Conservation (phyloP, 768 basidiomycete genomes). For the Exsudoporus frostii region DNA sequence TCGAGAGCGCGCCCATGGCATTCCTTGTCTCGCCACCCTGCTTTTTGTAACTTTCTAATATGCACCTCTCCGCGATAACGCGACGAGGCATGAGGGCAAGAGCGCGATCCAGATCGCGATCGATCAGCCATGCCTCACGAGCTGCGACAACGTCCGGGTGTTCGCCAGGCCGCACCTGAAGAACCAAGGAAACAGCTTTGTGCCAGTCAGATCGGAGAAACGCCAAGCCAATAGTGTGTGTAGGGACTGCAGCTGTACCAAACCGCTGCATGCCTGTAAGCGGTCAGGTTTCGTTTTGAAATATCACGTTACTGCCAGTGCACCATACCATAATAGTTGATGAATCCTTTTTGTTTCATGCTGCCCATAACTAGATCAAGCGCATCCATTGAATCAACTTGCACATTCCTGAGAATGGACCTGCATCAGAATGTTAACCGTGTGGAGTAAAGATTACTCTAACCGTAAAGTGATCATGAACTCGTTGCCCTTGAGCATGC, state of each 20-base stretch:
- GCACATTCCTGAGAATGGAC: slow-evolving; percentile 64
- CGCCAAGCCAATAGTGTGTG: slow-evolving; percentile 90
- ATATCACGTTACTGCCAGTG: neutral
- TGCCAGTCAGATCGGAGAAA: slow-evolving; percentile 90
- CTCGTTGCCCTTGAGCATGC: slow-evolving; percentile 94
- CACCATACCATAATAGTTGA: slow-evolving; percentile 89
- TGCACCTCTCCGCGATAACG: slow-evolving; percentile 89
- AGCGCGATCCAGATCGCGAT: slow-evolving; percentile 77
- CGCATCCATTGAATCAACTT: slow-evolving; percentile 67
- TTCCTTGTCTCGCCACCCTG: slow-evolving; percentile 75
- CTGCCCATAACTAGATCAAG: slow-evolving; percentile 74
- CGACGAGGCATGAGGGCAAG: slow-evolving; percentile 84
- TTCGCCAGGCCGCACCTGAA: slow-evolving; percentile 83
- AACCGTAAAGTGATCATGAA: slow-evolving; percentile 94
- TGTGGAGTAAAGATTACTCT: slow-evolving; percentile 15
- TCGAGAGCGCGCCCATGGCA: slow-evolving; percentile 83
- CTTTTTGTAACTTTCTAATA: slow-evolving; percentile 87
- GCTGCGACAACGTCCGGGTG: slow-evolving; percentile 87
- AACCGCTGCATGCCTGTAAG: slow-evolving; percentile 93
- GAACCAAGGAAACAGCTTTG: slow-evolving; percentile 75
- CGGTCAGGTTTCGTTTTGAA: slow-evolving; percentile 1
- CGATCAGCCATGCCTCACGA: slow-evolving; percentile 84
- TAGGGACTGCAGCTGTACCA: slow-evolving; percentile 94
- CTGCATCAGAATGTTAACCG: neutral
- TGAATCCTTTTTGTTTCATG: slow-evolving; percentile 84